Conservation (phyloP, 2,329 filamentous ascomycete species). For the Akanthomyces muscarius region DNA sequence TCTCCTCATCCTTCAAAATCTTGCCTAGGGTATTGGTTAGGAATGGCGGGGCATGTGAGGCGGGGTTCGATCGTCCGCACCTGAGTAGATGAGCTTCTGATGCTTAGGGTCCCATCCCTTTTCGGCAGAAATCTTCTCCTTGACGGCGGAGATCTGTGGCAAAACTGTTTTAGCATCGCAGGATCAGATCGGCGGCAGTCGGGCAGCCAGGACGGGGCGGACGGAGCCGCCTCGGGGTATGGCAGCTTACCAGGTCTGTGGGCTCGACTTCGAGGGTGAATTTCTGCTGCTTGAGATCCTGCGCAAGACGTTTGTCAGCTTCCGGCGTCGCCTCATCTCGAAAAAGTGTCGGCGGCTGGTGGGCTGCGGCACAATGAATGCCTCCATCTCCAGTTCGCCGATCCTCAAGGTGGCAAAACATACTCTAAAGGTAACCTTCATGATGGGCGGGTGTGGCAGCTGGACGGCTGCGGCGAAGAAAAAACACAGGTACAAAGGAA, state of each 20-base stretch:
- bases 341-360: background rate
- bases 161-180: constrained; percentile 7
- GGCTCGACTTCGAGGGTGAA: constrained; percentile 95
- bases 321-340: background rate
- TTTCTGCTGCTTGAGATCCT: constrained; percentile 99
- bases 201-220: constrained; percentile 10
- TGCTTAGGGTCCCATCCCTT: constrained; percentile 90
- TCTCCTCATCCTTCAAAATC: constrained; percentile 96
- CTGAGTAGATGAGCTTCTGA: constrained; percentile 97
- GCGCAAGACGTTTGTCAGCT: constrained; percentile 14
- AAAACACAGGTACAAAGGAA: background rate
- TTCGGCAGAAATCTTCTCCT: constrained; percentile 85
- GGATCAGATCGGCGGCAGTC: background rate
- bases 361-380: background rate
- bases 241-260: constrained; percentile 73
- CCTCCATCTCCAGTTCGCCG: background rate
- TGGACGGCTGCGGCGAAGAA: constrained; percentile 17
- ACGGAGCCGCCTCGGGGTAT: constrained; percentile 24
- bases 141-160: constrained; percentile 75
- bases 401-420: constrained; percentile 25
- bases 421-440: constrained; percentile 68
- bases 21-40: constrained; percentile 61
- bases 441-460: constrained; percentile 44
- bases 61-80: constrained; percentile 47
- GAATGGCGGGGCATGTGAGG: constrained; percentile 9